Conservation (phyloP, 805 yeast species). For the Sugiyamaella chiloensis region DNA sequence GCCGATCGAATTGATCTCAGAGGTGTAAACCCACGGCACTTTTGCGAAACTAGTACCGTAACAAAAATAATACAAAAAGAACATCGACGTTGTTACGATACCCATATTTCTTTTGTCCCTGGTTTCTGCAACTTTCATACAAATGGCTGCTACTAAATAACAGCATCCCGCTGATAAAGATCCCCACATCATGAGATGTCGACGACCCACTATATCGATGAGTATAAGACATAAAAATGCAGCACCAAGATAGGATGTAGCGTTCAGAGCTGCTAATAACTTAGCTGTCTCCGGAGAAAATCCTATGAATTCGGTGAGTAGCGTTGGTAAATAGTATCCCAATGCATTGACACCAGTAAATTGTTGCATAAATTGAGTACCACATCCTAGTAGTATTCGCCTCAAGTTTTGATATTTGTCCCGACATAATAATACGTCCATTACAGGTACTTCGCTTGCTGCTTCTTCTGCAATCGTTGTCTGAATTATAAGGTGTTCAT, state of each 20-base stretch:
- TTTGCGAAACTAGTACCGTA: slow-evolving; percentile 11
- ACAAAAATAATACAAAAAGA: slow-evolving; percentile 11
- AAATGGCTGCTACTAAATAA: slow-evolving; percentile 4
- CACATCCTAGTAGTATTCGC: slow-evolving; percentile 15
- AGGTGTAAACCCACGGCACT: slow-evolving; percentile 13
- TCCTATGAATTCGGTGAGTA: slow-evolving; percentile 14
- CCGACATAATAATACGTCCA: slow-evolving; percentile 10
- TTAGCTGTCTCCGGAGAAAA: slow-evolving; percentile 4
- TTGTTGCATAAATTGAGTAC: slow-evolving; percentile 17
- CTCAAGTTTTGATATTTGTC: slow-evolving; percentile 16
- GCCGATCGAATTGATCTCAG: slow-evolving; percentile 11
- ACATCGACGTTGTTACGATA: slow-evolving; percentile 10
- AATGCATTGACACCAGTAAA: slow-evolving; percentile 19
- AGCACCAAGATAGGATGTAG: slow-evolving; percentile 5
- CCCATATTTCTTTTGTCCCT: slow-evolving; percentile 5
- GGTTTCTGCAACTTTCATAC: slow-evolving; percentile 2
- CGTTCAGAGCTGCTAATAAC: slow-evolving; percentile 5
- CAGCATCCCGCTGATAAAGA: slow-evolving; percentile 2
- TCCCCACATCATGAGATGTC: slow-evolving; percentile 9
- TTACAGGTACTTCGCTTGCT: slow-evolving; percentile 5
- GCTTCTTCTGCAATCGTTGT: slow-evolving; percentile 9
- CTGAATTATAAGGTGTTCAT: slow-evolving; percentile 4
- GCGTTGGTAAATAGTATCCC: slow-evolving; percentile 16
- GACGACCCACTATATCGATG: slow-evolving; percentile 9
- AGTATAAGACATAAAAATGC: slow-evolving; percentile 1